A percentile compares a stretch with the other conserved stretches of the same genome.
phyloP scores from a whole-genome alignment of 2,329 filamentous ascomycete species.

The Monilinia fructicola region DNA sequence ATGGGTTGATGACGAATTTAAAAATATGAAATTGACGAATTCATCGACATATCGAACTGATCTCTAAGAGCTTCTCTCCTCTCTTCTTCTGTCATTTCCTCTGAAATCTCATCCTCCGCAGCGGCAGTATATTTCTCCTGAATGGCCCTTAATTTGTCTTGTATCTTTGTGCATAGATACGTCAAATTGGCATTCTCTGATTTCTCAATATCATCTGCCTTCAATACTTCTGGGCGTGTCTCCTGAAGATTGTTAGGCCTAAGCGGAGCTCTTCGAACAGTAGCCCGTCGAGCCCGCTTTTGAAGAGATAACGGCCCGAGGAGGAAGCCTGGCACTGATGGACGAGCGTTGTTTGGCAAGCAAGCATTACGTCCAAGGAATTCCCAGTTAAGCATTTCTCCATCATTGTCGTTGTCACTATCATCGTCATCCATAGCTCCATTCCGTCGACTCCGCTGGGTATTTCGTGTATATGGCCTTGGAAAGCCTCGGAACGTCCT shows the following conservation, averaged over 20 bases:
- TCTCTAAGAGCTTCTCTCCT: constrained; percentile 55
- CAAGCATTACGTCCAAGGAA: constrained; percentile 77
- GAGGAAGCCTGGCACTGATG: constrained; percentile 78
- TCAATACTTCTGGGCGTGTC: constrained; percentile 75
- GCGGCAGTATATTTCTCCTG: constrained; percentile 50
- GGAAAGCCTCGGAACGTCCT: constrained; percentile 52
- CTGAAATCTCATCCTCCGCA: constrained; percentile 46
- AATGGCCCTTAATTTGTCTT: constrained; percentile 55
- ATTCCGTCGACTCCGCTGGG: constrained; percentile 43
- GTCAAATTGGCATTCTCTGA: constrained; percentile 80
- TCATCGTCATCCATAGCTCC: constrained; percentile 47
- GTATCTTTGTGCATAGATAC: constrained; percentile 73
- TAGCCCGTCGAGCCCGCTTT: constrained; percentile 72
- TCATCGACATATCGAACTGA: constrained; percentile 62
- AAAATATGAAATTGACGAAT: constrained; percentile 79
- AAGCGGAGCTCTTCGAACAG: constrained; percentile 66
- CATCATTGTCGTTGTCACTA: constrained; percentile 67
- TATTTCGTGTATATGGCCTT: constrained; percentile 46
- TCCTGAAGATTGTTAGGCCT: constrained; percentile 66
- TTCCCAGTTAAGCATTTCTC: constrained; percentile 82
- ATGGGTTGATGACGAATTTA: constrained; percentile 85
- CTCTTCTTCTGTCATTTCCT: constrained; percentile 50
- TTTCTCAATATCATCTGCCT: constrained; percentile 68
- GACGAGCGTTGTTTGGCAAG: constrained; percentile 69
- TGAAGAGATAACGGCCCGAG: constrained; percentile 86